phyloP scores from a whole-genome alignment of 2,329 filamentous ascomycete species.

The Apiospora arundinis region DNA sequence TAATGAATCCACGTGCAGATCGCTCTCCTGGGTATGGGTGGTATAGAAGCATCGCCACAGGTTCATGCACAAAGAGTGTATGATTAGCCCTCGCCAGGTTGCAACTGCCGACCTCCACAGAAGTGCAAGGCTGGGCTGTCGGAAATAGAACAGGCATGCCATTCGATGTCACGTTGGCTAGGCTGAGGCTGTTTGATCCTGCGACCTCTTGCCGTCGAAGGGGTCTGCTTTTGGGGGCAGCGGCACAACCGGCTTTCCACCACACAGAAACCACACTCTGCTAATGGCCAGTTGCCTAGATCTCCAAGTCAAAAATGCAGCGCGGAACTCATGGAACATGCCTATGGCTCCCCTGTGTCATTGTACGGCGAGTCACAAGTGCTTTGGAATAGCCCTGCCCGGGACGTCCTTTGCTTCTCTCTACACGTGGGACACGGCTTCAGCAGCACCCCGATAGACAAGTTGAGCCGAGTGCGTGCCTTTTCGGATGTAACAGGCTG shows the following conservation, averaged over 20 bases:
- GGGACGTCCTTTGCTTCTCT: neutral
- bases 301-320: neutral
- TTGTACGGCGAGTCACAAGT: neutral
- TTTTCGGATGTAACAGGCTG: neutral
- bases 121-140: neutral
- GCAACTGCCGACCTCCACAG: neutral
- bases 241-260: neutral
- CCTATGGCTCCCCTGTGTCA: neutral
- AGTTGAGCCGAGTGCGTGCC: slow-evolving; percentile 2
- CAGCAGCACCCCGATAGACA: neutral
- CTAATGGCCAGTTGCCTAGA: neutral
- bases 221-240: neutral
- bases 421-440: neutral
- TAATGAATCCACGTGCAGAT: neutral
- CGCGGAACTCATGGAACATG: neutral
- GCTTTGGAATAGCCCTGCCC: neutral
- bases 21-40: neutral
- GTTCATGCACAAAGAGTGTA: slow-evolving; percentile 1
- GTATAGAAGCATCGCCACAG: neutral
- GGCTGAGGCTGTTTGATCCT: neutral
- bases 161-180: neutral
- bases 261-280: neutral
- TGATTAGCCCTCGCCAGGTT: neutral
- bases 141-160: neutral
- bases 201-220: neutral